Evolutionary conservation across 148 eudicot species (phyloP).

Genomic region (Chenopodium quinoa): DNA sequence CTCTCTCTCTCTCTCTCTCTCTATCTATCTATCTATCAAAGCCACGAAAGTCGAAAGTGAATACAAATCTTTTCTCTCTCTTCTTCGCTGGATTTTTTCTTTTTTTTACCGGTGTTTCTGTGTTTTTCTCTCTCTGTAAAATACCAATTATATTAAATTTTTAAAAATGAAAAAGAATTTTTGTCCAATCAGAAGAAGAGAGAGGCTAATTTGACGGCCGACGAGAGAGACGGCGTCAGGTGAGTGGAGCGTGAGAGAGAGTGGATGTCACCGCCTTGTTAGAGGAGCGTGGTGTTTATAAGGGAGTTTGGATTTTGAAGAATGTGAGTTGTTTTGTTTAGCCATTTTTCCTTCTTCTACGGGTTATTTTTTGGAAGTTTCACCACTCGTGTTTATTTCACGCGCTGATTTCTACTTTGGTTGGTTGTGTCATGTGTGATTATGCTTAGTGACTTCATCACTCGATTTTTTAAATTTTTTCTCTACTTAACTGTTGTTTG

Average conservation of each 20-base stretch:
- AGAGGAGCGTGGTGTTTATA: background rate
- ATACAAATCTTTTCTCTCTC: slow-evolving; percentile 9
- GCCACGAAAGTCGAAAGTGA: slow-evolving; percentile 11
- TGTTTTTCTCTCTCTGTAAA: background rate
- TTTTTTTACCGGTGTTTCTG: background rate
- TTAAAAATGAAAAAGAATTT: background rate
- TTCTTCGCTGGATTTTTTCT: background rate
- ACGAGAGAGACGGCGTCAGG: slow-evolving; percentile 12
- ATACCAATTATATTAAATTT: background rate
- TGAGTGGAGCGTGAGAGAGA: background rate
- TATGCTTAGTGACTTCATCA: too few species aligned
- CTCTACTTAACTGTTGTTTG: too few species aligned
- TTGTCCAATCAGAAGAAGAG: background rate
- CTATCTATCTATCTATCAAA: slow-evolving; percentile 1
- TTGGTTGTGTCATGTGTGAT: too few species aligned
- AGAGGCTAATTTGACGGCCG: background rate
- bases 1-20: too few species aligned
- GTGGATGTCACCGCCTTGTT: background rate
- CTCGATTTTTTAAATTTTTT: too few species aligned
- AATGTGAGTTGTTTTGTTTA: too few species aligned
- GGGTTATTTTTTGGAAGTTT: too few species aligned
- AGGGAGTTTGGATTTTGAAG: background rate
- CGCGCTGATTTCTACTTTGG: too few species aligned
- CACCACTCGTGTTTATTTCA: too few species aligned
- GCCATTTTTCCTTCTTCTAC: too few species aligned